Conservation (phyloP, 164 flowering plant genomes). For the Vitis amurensis region DNA sequence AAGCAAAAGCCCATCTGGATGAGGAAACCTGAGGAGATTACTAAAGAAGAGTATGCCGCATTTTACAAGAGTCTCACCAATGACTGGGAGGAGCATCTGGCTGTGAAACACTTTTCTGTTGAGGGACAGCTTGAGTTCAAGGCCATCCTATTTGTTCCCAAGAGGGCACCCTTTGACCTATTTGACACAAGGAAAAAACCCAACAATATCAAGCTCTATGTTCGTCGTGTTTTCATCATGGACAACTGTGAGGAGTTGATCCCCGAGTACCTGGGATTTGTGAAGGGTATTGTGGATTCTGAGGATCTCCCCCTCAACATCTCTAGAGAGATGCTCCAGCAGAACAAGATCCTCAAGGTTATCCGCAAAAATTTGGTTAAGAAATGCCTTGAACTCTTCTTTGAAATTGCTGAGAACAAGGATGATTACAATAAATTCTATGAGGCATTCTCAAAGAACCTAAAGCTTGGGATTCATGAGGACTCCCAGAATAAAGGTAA, state of each 20-base stretch:
- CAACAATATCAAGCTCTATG: conserved; percentile 12
- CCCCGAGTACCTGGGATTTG: conserved; percentile 5
- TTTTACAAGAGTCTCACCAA: conserved; percentile 9
- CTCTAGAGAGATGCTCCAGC: conserved; percentile 3
- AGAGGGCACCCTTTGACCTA: not conserved
- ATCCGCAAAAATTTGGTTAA: conserved; percentile 9
- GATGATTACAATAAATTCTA: conserved; percentile 6
- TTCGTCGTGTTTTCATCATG: conserved; percentile 9
- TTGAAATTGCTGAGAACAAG: conserved; percentile 11
- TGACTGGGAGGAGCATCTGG: too few relatives aligned
- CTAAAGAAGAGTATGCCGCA: conserved; percentile 8
- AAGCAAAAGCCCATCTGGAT: conserved; percentile 11
- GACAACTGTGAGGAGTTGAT: conserved; percentile 12
- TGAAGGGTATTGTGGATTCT: conserved; percentile 9
- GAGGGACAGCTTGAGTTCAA: too few relatives aligned
- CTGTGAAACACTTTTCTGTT: too few relatives aligned
- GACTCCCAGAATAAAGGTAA: conserved; percentile 3
- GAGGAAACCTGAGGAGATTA: conserved; percentile 11
- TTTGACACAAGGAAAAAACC: conserved; percentile 8
- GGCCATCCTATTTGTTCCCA: too few relatives aligned
- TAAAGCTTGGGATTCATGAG: conserved; percentile 7
- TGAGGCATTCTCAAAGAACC: not conserved
- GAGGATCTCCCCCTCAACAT: conserved; percentile 12
- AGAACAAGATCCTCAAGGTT: conserved; percentile 3
- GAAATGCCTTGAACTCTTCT: conserved; percentile 9